Conservation (phyloP, 2,329 filamentous ascomycete genomes). For the Ceratocystis huliohia region DNA sequence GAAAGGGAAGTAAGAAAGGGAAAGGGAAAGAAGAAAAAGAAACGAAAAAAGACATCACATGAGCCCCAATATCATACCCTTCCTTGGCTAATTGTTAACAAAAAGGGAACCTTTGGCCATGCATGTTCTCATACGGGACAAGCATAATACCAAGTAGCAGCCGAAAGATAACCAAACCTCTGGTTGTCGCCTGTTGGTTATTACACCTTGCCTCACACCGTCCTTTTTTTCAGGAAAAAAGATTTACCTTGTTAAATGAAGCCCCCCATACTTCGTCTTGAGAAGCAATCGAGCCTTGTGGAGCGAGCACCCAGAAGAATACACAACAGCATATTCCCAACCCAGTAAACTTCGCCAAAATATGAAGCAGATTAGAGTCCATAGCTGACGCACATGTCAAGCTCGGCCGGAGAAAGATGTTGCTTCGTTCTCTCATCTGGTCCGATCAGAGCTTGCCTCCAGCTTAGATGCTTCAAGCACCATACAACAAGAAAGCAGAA, state of each 20-base stretch:
- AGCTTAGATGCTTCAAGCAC: background rate
- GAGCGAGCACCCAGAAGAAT: background rate
- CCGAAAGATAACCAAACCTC: background rate
- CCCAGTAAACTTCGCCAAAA: background rate
- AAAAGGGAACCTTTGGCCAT: background rate
- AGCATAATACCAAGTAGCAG: background rate
- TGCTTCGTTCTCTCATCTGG: background rate
- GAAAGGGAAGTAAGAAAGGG: background rate
- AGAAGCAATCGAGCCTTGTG: background rate
- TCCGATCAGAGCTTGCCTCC: background rate
- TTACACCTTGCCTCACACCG: background rate
- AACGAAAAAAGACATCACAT: conserved; percentile 1
- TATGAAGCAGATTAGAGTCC: background rate
- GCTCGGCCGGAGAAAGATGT: background rate
- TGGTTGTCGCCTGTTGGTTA: background rate
- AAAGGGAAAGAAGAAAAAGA: background rate
- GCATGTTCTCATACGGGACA: background rate
- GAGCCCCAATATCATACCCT: conserved; percentile 9
- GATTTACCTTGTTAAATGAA: conserved; percentile 2
- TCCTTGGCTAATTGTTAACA: background rate
- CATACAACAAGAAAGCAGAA: background rate
- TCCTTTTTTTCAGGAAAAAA: background rate
- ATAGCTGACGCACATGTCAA: background rate
- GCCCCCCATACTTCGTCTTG: background rate
- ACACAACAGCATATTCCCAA: background rate